Evolutionary conservation across 2,329 filamentous ascomycete genomes (phyloP).

Genomic region (Venturiaceae sp.): DNA sequence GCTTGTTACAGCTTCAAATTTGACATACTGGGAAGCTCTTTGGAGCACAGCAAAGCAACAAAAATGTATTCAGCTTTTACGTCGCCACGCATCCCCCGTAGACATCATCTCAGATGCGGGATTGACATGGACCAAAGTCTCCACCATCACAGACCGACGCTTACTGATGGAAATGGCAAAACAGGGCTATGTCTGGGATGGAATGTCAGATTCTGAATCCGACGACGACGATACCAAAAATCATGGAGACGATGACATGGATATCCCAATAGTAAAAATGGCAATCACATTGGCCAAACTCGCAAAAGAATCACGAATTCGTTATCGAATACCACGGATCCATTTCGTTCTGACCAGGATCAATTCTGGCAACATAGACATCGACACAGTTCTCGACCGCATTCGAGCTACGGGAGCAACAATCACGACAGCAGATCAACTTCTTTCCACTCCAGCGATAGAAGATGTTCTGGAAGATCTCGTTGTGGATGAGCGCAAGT

Average conservation of each 20-base stretch:
- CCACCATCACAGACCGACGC: conserved; percentile 52
- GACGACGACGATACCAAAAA: conserved; percentile 33
- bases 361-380: conserved; percentile 38
- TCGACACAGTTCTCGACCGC: conserved; percentile 46
- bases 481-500: conserved; percentile 29
- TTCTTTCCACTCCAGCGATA: conserved; percentile 13
- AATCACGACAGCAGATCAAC: conserved; percentile 20
- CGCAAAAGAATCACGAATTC: conserved; percentile 44
- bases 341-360: conserved; percentile 54
- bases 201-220: conserved; percentile 29
- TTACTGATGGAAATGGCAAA: conserved; percentile 60
- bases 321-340: conserved; percentile 50
- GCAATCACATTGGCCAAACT: conserved; percentile 50
- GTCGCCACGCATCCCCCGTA: conserved; percentile 42
- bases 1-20: conserved; percentile 53
- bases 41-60: conserved; percentile 54
- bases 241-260: conserved; percentile 37
- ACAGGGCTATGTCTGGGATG: conserved; percentile 46
- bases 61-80: conserved; percentile 46
- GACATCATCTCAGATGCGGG: conserved; percentile 57
- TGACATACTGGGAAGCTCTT: conserved; percentile 54
- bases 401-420: conserved; percentile 41
- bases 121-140: conserved; percentile 59
- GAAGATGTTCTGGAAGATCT: conserved; percentile 19
- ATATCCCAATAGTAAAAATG: conserved; percentile 50